Percentiles rank a stretch among this genome's conserved stretches.
Evolutionary conservation across 2,329 filamentous ascomycete species (phyloP).

Genomic region (Hymenoscyphus salicellus): DNA sequence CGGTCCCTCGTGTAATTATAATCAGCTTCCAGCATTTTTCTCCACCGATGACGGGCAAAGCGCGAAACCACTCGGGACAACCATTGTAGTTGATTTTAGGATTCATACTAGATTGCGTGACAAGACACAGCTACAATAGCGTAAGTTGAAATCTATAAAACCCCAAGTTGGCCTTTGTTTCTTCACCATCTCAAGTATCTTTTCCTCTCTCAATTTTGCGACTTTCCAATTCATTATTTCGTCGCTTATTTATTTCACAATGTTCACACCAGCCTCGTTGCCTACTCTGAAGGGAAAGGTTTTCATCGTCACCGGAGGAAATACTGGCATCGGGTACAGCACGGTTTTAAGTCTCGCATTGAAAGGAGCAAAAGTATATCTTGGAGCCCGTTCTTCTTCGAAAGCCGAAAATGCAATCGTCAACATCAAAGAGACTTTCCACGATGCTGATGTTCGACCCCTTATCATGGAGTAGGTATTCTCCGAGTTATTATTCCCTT

Average conservation of each 20-base stretch:
- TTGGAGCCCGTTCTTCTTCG: slow-evolving; percentile 43
- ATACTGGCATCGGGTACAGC: slow-evolving; percentile 43
- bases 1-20: neutral
- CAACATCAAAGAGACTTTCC: slow-evolving; percentile 37
- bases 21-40: no score
- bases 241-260: slow-evolving; percentile 4
- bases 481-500: no score
- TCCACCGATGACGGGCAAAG: no score
- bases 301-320: slow-evolving; percentile 43
- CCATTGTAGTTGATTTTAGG: neutral
- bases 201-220: neutral
- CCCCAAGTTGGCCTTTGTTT: neutral
- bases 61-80: neutral
- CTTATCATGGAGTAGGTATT: slow-evolving; percentile 30
- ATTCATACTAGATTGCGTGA: neutral
- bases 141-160: neutral
- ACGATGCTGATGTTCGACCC: slow-evolving; percentile 45
- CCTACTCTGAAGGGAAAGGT: slow-evolving; percentile 40
- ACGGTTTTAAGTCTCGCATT: slow-evolving; percentile 48
- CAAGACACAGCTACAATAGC: neutral
- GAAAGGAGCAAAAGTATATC: slow-evolving; percentile 48
- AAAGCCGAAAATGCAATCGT: slow-evolving; percentile 40
- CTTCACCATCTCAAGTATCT: neutral
- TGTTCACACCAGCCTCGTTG: slow-evolving; percentile 31
- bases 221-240: neutral